These are phyloP conservation scores for Cladosporium sp. DNA, from an alignment of 2,329 filamentous ascomycete species.

Conservation along the genomic window DNA sequence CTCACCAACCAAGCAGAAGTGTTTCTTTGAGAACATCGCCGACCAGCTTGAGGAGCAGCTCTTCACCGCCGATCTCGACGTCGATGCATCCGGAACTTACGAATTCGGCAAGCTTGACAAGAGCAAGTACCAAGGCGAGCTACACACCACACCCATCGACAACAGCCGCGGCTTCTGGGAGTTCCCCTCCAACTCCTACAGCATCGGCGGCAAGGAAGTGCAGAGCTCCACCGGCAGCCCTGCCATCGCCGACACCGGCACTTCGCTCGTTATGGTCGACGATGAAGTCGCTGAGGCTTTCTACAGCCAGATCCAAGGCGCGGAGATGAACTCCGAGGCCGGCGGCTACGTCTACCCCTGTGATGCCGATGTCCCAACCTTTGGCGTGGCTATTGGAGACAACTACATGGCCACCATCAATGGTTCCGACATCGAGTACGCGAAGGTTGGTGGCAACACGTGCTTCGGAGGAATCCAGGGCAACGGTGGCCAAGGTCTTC, in stretches of 20 bases:
- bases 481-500: slow-evolving; percentile 53
- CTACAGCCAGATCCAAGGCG: slow-evolving; percentile 46
- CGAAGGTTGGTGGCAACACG: slow-evolving; percentile 52
- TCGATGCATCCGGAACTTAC: slow-evolving; percentile 60
- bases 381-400: slow-evolving; percentile 57
- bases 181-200: slow-evolving; percentile 60
- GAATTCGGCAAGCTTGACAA: slow-evolving; percentile 73
- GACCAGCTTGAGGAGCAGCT: slow-evolving; percentile 63
- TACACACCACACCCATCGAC: slow-evolving; percentile 65
- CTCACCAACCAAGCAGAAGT: slow-evolving; percentile 63
- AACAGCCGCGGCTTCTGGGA: slow-evolving; percentile 69
- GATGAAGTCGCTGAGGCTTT: slow-evolving; percentile 48
- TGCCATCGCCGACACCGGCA: slow-evolving; percentile 58
- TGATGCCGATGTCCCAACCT: slow-evolving; percentile 44
- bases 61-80: slow-evolving; percentile 69
- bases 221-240: slow-evolving; percentile 52
- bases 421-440: slow-evolving; percentile 54
- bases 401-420: slow-evolving; percentile 44
- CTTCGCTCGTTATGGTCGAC: slow-evolving; percentile 64
- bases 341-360: slow-evolving; percentile 52
- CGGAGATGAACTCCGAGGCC: slow-evolving; percentile 39
- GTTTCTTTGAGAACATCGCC: slow-evolving; percentile 73
- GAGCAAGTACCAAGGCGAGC: slow-evolving; percentile 62
- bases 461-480: slow-evolving; percentile 72
- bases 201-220: slow-evolving; percentile 57